Evolutionary conservation across 768 basidiomycete species (phyloP), one percentile per base, ranked within the genome.

Genomic region (Russula virescens): DNA sequence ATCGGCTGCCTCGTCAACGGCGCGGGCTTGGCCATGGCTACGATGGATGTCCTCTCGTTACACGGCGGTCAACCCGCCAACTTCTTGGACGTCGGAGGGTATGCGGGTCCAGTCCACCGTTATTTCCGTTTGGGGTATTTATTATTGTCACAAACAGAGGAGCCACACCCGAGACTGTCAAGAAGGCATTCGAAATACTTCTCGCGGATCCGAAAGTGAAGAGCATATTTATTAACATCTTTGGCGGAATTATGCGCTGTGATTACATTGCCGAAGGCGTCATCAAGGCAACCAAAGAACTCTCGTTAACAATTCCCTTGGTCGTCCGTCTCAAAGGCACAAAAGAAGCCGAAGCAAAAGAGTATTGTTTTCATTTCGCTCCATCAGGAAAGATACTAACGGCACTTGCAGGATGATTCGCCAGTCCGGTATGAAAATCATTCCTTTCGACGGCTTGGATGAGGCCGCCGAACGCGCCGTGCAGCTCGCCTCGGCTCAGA

Each of bases 151-250:
- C 50, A 35, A 61, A 3, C 71, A 91, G 91, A 73, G 95, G 96
- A 69, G 97, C 97, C 38, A 98, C 96, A 16, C 94, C 97, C n/a
- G 92, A 97, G 71, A 98, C 97, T 5, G 97, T 99, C 69, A 99
- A 98, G 83, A 98, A 95, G 77, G 97, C 97, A 3, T 99, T 99
- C 69, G 94, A 98, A 76, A 91, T 99, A 68, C 82, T 99, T 25
- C 80, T 96, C 25, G 76, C 84, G 50, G 94, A 98, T 71, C 85
- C 87, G 66, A 91, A 91, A 73, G 96, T 98, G 69, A 96, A 95
- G 82, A 91, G 91, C 61, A 99, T 99, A 69, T 98, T 98, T 74
- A 97, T 99, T 77, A 99, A 99, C 78, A 94, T 94, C 73, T 94
- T 95, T 69, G 92, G 93, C 68, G 94, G 89, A 71, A 99, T 98